These are phyloP conservation scores for Apiospora rasikravindrae DNA, from an alignment of 2,329 filamentous ascomycete species.

Conservation along the genomic window DNA sequence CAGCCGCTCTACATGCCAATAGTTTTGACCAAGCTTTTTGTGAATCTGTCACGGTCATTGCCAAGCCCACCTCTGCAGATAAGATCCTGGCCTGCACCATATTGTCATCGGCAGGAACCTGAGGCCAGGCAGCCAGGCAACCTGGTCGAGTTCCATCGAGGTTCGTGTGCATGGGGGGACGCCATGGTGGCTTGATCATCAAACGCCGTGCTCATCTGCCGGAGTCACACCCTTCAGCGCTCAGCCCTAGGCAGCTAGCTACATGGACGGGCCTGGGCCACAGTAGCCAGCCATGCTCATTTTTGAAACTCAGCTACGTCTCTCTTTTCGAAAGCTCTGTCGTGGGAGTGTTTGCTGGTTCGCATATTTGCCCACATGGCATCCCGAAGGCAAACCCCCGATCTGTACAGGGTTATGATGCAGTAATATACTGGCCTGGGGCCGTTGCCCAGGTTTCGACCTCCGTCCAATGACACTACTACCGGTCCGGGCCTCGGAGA, in stretches of 20 bases:
- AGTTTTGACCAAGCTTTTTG: background rate
- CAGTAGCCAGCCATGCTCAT: background rate
- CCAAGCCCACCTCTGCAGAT: background rate
- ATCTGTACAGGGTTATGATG: too few species aligned
- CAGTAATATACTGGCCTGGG: too few species aligned
- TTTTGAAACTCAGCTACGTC: too few species aligned
- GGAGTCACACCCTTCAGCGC: background rate
- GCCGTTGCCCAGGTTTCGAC: too few species aligned
- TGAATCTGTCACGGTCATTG: background rate
- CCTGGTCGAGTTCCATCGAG: background rate
- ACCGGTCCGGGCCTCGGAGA: too few species aligned
- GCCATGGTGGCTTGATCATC: background rate
- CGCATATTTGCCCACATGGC: too few species aligned
- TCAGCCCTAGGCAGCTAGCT: constrained; percentile 5
- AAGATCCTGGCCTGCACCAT: background rate
- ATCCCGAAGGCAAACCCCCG: too few species aligned
- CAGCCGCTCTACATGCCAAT: background rate
- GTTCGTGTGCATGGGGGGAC: background rate
- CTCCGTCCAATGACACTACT: too few species aligned
- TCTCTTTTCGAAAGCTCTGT: too few species aligned
- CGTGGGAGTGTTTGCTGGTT: too few species aligned
- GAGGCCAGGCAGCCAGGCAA: background rate
- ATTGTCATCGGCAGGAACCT: background rate
- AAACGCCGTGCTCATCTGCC: background rate
- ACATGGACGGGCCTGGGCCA: background rate